phyloP scores from a whole-genome alignment of 108 stramenopile genomes.

The Parietichytrium sp. region DNA sequence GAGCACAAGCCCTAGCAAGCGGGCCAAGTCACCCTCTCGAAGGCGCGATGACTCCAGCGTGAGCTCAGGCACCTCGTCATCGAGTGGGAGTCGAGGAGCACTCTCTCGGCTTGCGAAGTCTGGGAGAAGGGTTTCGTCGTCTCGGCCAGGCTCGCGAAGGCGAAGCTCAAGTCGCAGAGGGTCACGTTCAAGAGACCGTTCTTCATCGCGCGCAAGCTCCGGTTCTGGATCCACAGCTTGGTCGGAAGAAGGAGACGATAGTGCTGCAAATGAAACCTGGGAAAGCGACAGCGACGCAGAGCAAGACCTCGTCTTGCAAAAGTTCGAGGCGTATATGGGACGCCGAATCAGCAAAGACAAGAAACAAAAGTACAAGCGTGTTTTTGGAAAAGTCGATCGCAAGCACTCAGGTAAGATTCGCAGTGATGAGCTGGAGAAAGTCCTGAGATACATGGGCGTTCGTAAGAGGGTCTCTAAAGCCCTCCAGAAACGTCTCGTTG shows the following conservation, averaged over 20 bases:
- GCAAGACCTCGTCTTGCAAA: neutral
- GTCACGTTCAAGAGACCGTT: neutral
- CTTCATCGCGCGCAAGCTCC: no score
- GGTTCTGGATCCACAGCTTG: no score
- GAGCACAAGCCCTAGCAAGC: no score
- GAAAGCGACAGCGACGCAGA: no score
- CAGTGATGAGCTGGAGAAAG: neutral
- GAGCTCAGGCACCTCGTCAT: no score
- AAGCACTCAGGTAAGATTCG: neutral
- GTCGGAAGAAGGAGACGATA: no score
- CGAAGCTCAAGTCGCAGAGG: neutral
- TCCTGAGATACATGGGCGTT: conserved; percentile 6
- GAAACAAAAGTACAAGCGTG: neutral
- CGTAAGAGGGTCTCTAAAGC: neutral
- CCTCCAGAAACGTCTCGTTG: neutral
- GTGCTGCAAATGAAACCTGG: no score
- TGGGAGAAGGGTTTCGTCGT: neutral
- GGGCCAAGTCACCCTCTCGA: no score
- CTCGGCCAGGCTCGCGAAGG: neutral
- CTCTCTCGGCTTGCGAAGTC: neutral
- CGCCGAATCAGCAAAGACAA: neutral
- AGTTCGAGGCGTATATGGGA: conserved; percentile 12
- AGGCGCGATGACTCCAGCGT: no score
- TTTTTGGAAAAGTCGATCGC: neutral
- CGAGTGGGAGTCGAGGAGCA: no score